Conservation (phyloP, 2,329 filamentous ascomycete genomes). For the Magnaporthiopsis poae region DNA sequence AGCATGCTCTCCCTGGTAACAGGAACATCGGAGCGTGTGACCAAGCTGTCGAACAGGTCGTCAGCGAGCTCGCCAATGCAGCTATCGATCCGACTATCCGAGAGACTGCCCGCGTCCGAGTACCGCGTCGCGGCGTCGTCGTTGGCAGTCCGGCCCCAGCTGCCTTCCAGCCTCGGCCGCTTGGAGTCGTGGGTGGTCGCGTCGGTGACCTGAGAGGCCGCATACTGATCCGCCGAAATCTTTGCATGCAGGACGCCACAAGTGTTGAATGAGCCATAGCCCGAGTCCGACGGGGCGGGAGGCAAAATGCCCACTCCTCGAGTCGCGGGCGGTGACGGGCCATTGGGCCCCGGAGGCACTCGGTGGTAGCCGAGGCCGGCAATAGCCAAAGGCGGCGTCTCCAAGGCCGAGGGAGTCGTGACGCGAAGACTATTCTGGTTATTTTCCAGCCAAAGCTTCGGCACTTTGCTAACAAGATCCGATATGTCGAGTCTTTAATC, state of each 20-base stretch:
- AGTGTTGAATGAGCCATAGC: not conserved
- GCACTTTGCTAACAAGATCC: slow-evolving; percentile 92
- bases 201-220: no score
- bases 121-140: not conserved
- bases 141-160: not conserved
- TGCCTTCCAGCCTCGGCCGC: not conserved
- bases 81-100: not conserved
- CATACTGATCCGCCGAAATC: not conserved
- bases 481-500: slow-evolving; percentile 74
- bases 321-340: not conserved
- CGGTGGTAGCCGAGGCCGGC: no score
- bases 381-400: no score
- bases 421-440: slow-evolving; percentile 94
- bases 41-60: not conserved
- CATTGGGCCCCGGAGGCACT: not conserved
- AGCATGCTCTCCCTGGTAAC: not conserved
- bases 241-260: not conserved
- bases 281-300: not conserved
- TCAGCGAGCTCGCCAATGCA: not conserved
- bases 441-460: slow-evolving; percentile 80
- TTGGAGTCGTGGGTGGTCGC: not conserved
- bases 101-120: slow-evolving; percentile 1
- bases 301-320: no score
- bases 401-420: slow-evolving; percentile 71
- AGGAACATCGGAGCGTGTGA: not conserved